phyloP scores from a whole-genome alignment of 805 yeast genomes.

The Metschnikowia corniflorae region DNA sequence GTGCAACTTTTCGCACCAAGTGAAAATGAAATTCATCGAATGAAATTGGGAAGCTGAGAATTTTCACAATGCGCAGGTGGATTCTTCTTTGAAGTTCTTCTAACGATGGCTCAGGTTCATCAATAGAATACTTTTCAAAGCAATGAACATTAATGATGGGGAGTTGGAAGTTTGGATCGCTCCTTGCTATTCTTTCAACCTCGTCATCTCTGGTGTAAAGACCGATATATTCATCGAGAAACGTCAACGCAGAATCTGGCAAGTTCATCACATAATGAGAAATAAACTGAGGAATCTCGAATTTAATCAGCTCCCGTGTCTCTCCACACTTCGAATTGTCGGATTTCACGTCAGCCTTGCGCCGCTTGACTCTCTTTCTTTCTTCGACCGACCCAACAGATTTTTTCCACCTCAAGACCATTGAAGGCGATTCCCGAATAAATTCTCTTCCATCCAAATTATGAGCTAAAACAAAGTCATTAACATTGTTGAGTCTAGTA shows the following conservation, averaged over 20 bases:
- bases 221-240: conserved; percentile 74
- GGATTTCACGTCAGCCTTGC: conserved; percentile 37
- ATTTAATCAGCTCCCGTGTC: conserved; percentile 18
- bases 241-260: conserved; percentile 88
- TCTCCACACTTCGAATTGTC: conserved; percentile 17
- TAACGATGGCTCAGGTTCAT: conserved; percentile 65
- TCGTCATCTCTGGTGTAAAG: conserved; percentile 47
- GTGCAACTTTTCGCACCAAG: conserved; percentile 89
- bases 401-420: conserved; percentile 47
- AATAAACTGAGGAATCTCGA: conserved; percentile 50
- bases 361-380: conserved; percentile 32
- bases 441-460: conserved; percentile 83
- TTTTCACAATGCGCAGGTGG: conserved; percentile 44
- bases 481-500: conserved; percentile 59
- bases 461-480: conserved; percentile 53
- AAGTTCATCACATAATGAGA: conserved; percentile 90
- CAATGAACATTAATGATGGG: conserved; percentile 88
- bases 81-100: conserved; percentile 69
- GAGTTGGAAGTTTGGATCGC: conserved; percentile 47
- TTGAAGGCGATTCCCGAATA: conserved; percentile 56
- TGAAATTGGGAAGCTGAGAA: conserved; percentile 46
- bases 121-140: conserved; percentile 82
- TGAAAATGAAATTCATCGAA: conserved; percentile 60
- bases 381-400: conserved; percentile 33
- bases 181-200: conserved; percentile 30